These are phyloP conservation scores for Alternaria ethzedia DNA, from an alignment of 2,329 filamentous ascomycete species.

Conservation along the genomic window DNA sequence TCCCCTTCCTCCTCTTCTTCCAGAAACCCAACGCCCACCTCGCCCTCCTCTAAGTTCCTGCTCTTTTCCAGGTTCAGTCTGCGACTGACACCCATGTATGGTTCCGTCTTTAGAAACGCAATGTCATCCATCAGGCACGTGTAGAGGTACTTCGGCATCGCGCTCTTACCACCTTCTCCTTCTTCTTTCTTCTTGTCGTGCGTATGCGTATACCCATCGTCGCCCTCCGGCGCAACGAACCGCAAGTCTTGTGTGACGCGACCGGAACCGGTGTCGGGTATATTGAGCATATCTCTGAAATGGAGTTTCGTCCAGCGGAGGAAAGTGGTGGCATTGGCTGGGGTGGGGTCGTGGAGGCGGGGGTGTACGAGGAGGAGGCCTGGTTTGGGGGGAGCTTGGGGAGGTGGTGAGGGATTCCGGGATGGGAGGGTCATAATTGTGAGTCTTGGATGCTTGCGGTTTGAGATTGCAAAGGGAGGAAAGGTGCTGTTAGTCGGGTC, in stretches of 20 bases:
- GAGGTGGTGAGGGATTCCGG: not conserved
- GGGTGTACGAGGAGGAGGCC: conserved; percentile 24
- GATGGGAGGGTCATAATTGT: not conserved
- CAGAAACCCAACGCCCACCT: not conserved
- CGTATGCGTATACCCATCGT: not conserved
- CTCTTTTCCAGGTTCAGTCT: conserved; percentile 1
- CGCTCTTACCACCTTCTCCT: not conserved
- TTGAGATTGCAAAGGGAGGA: not conserved
- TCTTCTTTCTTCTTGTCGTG: not conserved
- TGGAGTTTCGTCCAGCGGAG: conserved; percentile 30
- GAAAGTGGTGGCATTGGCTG: conserved; percentile 7
- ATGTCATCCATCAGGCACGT: not conserved
- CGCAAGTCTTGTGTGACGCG: not conserved
- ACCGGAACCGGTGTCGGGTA: not conserved
- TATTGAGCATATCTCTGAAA: conserved; percentile 23
- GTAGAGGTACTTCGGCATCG: not conserved
- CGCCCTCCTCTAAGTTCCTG: not conserved
- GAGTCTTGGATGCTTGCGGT: not conserved
- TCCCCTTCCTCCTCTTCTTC: not conserved
- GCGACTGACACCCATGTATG: not conserved
- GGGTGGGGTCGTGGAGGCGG: conserved; percentile 6
- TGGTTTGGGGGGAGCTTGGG: not conserved
- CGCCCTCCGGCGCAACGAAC: not conserved
- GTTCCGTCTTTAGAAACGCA: not conserved
- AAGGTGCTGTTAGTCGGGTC: not conserved